These are phyloP conservation scores for Aureobasidium melanogenum DNA, from an alignment of 2,329 filamentous ascomycete genomes.

Conservation along the genomic window DNA sequence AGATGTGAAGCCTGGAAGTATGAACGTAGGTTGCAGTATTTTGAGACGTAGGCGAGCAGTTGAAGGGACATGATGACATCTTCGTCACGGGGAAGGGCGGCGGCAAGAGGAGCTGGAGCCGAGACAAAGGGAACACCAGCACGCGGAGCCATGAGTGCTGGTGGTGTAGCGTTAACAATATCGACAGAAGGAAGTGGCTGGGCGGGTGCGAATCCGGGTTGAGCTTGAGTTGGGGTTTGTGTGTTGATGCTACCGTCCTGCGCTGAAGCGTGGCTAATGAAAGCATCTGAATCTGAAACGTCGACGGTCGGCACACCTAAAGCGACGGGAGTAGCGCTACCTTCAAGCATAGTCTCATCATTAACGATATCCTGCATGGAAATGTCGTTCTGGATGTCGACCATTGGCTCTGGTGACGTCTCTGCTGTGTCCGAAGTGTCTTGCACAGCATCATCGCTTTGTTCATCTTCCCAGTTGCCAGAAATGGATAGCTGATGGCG, in stretches of 20 bases:
- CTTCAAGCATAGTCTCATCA: slow-evolving; percentile 67
- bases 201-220: slow-evolving; percentile 4
- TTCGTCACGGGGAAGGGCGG: slow-evolving; percentile 91
- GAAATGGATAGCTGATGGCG: slow-evolving; percentile 79
- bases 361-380: slow-evolving; percentile 84
- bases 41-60: slow-evolving; percentile 92
- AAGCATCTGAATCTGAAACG: slow-evolving; percentile 81
- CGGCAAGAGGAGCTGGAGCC: slow-evolving; percentile 57
- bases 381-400: slow-evolving; percentile 72
- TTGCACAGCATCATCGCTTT: slow-evolving; percentile 72
- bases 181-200: slow-evolving; percentile 45
- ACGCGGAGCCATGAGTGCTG: slow-evolving; percentile 25
- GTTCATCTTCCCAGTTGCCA: slow-evolving; percentile 68
- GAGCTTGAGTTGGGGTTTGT: slow-evolving; percentile 54
- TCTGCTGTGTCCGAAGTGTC: slow-evolving; percentile 37
- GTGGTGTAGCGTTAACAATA: slow-evolving; percentile 63
- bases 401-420: slow-evolving; percentile 53
- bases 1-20: slow-evolving; percentile 95
- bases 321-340: slow-evolving; percentile 57
- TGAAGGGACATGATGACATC: slow-evolving; percentile 98
- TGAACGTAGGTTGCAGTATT: slow-evolving; percentile 90
- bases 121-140: slow-evolving; percentile 10
- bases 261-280: slow-evolving; percentile 82
- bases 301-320: slow-evolving; percentile 71
- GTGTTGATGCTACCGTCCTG: slow-evolving; percentile 80